Percentiles rank a stretch among this genome's conserved stretches.
These are phyloP conservation scores for Verbena officinalis DNA, from an alignment of 257 asterid species.

Conservation along the genomic window DNA sequence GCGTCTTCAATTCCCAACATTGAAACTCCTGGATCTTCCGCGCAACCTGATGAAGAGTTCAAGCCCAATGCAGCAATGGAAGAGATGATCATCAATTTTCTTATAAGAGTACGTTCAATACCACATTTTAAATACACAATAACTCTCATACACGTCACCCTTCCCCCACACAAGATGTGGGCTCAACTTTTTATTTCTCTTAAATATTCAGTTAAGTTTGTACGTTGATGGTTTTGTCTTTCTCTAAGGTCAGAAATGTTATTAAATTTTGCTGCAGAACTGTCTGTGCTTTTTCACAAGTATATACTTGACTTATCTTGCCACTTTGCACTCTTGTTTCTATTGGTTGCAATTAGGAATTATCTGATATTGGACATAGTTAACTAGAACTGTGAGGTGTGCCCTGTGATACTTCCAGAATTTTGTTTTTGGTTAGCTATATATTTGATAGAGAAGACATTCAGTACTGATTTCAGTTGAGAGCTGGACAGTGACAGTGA, in stretches of 20 bases:
- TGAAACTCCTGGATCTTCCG: constrained; percentile 91
- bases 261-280: constrained; percentile 11
- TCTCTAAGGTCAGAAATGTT: constrained; percentile 12
- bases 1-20: constrained; percentile 88
- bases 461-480: not conserved
- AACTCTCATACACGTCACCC: not conserved
- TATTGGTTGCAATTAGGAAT: not conserved
- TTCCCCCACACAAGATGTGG: not conserved
- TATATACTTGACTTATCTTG: constrained; percentile 6
- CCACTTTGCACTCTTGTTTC: not conserved
- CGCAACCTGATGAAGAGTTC: constrained; percentile 98
- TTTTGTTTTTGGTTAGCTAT: not conserved
- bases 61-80: constrained; percentile 99
- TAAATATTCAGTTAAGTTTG: constrained; percentile 2
- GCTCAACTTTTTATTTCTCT: constrained; percentile 17
- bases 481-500: too few species aligned
- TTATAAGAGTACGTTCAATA: constrained; percentile 75
- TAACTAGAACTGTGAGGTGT: constrained; percentile 5
- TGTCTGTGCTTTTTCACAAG: constrained; percentile 6
- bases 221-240: constrained; percentile 10
- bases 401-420: not conserved
- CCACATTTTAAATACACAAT: constrained; percentile 20
- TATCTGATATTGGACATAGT: not conserved
- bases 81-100: constrained; percentile 98
- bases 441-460: constrained; percentile 8